Conservation (phyloP, 257 asterid species). For the Solanum peruvianum region DNA sequence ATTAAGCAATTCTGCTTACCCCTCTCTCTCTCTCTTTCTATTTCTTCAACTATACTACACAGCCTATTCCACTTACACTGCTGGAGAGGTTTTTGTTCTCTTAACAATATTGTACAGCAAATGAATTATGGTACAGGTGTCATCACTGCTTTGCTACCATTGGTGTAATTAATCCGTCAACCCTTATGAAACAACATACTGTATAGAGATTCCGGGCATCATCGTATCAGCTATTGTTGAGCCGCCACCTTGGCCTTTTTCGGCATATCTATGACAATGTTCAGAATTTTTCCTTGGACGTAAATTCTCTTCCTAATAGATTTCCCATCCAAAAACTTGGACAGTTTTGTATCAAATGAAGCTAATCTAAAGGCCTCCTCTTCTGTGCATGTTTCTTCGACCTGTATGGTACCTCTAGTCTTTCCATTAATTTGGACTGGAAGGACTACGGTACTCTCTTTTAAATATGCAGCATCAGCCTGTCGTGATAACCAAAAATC, state of each 20-base stretch:
- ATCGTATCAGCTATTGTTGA: slow-evolving; percentile 7
- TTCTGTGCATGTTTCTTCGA: slow-evolving; percentile 67
- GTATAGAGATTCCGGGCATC: neutral
- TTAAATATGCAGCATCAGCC: slow-evolving; percentile 70
- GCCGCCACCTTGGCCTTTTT: slow-evolving; percentile 40
- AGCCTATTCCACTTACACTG: neutral
- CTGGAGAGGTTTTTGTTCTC: neutral
- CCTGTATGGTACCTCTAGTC: slow-evolving; percentile 87
- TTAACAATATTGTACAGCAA: neutral
- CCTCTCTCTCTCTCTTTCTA: neutral
- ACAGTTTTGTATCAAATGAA: slow-evolving; percentile 53
- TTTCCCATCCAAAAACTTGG: slow-evolving; percentile 55
- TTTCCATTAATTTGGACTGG: slow-evolving; percentile 95
- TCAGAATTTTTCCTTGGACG: slow-evolving; percentile 76
- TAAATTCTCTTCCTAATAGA: slow-evolving; percentile 64
- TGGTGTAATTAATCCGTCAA: neutral
- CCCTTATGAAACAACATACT: neutral
- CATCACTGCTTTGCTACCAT: neutral
- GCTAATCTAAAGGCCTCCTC: slow-evolving; percentile 72
- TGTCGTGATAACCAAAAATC: slow-evolving; percentile 8
- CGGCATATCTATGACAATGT: slow-evolving; percentile 43
- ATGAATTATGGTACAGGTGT: neutral
- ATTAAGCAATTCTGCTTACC: neutral
- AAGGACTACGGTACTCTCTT: slow-evolving; percentile 52
- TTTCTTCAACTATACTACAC: neutral